Evolutionary conservation across 495 filamentous ascomycete species (phyloP).

Genomic region (Talaromyces liani): DNA sequence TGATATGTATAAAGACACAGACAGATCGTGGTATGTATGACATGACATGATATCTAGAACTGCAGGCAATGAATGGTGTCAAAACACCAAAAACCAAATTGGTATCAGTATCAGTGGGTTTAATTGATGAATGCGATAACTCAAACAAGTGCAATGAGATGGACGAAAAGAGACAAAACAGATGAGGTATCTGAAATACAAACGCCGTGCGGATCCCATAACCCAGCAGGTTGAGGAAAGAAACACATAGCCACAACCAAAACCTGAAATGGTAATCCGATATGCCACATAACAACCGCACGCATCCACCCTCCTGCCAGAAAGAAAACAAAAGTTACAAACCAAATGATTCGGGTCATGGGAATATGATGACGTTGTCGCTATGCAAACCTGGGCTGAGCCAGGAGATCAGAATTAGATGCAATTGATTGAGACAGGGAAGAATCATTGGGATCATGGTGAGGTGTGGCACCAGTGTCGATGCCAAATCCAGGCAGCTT

Average conservation of each 20-base stretch:
- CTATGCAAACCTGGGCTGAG: slow-evolving; percentile 6
- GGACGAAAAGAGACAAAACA: background rate
- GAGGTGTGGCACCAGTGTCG: slow-evolving; percentile 91
- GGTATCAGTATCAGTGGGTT: background rate
- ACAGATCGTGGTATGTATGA: background rate
- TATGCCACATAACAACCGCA: background rate
- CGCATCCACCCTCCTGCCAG: background rate
- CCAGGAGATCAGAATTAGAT: slow-evolving; percentile 17
- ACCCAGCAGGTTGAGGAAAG: background rate
- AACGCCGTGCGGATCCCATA: slow-evolving; percentile 3
- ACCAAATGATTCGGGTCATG: slow-evolving; percentile 3
- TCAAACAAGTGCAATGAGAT: background rate
- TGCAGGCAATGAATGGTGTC: background rate
- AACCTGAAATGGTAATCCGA: slow-evolving; percentile 1
- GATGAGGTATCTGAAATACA: slow-evolving; percentile 5
- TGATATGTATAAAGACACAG: background rate
- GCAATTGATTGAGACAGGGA: slow-evolving; percentile 28
- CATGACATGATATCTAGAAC: background rate
- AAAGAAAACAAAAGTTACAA: slow-evolving; percentile 1
- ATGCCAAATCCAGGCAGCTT: slow-evolving; percentile 96
- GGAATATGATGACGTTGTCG: slow-evolving; percentile 2
- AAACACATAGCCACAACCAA: background rate
- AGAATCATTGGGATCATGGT: slow-evolving; percentile 36
- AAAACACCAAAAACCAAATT: background rate
- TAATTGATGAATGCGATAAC: background rate